A percentile compares a stretch with the other conserved stretches of the same genome.
These are phyloP conservation scores for Triticum dicoccoides DNA, from an alignment of 176 grass and related monocot genomes.

Conservation along the genomic window DNA sequence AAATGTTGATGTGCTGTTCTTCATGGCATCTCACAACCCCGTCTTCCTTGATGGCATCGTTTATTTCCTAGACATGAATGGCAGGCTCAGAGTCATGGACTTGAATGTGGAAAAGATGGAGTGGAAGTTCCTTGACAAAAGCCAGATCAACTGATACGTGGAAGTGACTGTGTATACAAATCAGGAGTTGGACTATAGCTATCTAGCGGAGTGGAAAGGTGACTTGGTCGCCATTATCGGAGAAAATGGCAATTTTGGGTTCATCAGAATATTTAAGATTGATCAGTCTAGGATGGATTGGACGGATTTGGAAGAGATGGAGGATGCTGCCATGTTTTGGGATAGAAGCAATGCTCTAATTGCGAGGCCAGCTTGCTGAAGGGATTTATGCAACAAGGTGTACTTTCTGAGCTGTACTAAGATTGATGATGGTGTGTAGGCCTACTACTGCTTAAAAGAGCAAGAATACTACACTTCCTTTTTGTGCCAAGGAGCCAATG, in stretches of 20 bases:
- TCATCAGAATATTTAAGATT: not conserved
- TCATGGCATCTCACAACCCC: not conserved
- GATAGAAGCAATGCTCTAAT: no score
- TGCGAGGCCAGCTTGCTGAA: not conserved
- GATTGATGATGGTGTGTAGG: not conserved
- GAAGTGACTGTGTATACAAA: not conserved
- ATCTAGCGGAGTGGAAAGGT: conserved; percentile 19
- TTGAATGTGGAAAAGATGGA: not conserved
- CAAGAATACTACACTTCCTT: not conserved
- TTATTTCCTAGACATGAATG: conserved; percentile 6
- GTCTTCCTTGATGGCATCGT: not conserved
- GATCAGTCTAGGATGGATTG: not conserved
- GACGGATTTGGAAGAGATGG: not conserved
- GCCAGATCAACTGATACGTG: not conserved
- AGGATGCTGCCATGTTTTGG: no score
- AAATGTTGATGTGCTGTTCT: not conserved
- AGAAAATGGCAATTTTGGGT: not conserved
- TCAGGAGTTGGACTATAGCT: not conserved
- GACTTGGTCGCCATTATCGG: conserved; percentile 10
- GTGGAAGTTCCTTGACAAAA: conserved; percentile 14
- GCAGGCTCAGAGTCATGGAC: conserved; percentile 12
- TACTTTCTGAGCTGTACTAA: not conserved
- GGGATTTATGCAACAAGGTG: conserved; percentile 8
- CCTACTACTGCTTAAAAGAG: not conserved
- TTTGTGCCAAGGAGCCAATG: not conserved